Evolutionary conservation across 139 green algal species (phyloP), one percentile per base, ranked within the genome.

Genomic region (Micractinium conductrix): DNA sequence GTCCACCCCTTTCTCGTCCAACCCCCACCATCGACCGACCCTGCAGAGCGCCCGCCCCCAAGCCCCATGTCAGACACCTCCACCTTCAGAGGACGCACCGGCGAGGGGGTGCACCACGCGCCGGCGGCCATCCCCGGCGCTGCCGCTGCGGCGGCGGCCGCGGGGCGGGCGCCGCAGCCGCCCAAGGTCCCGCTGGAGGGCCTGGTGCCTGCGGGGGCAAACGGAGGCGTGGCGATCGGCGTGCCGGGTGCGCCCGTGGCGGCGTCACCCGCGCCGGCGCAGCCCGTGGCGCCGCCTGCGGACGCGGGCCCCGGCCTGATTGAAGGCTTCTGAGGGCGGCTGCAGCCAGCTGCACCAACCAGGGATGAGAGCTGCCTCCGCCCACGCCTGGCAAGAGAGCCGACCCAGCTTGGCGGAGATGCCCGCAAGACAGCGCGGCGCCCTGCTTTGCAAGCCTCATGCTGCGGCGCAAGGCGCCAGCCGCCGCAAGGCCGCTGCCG

Each of bases 251-350:
- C 30, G 63, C 33, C 65, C 5, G 65, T 35, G n/a, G 65, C 4
- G 1, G 16, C 33, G 33, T 5, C 28, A 43, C 42, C 42, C 71
- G 9, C 53, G 21, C 19, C 38, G 37, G 75, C 75, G 7, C 37
- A 37, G 42, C 19, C 55, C 3, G 58, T 30, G 35, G 37, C 4
- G 78, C 42, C 17, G n/a, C n/a, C n/a, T 9, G 60, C 42, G 6
- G 43, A 22, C 1, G 37, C 24, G 17, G 62, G 62, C n/a, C 42
- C 78, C 1, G 78, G 78, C 14, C 78, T 75, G 42, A 48, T 83
- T 26, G 78, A 83, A 0, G 78, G 78, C 2, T 83, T 83, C 22
- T 83, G 60, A 83, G 30, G 35, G n/a, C n/a, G n/a, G n/a, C n/a
- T n/a, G n/a, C n/a, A n/a, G n/a, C n/a, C n/a, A n/a, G n/a, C n/a